Base-by-base conservation (phyloP, 2,329 filamentous ascomycete genomes). In the Nemania diffusa region DNA sequence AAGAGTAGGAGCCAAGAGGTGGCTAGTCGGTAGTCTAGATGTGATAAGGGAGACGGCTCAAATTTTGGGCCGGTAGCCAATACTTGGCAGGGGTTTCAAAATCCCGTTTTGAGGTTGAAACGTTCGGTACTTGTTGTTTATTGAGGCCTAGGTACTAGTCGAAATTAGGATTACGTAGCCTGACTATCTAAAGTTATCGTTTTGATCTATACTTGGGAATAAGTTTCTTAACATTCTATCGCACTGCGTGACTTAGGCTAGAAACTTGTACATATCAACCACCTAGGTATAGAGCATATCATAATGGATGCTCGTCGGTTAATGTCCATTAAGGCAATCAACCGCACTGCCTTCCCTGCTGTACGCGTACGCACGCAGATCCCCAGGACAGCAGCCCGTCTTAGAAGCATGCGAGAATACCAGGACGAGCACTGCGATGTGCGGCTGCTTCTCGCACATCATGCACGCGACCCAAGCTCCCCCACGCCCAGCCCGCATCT, bases 31-130 rank as follows among this genome's bases (percentile, higher is more conserved):
- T 37, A 48, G n/a, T 37, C 22, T 48, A 27, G 5, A 46, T 46
- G 44, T 24, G 37, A 15, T 40, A 40, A 40, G 37, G 37, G 37
- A 15, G 37, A 17, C 29, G 29, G 50, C n/a, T 24, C 32, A 34
- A 51, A 22, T 22, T 48, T 32, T 50, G 20, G 60, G 46, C 34
- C 56, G 60, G 56, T 20, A 58, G 50, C 32, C 48, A 42, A 46
- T 27, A 37, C 65, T 67, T 56, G 59, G 64, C 64, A 67, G 37
- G 55, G 53, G 64, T 11, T 20, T 58, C 11, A 20, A 46, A 11
- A n/a, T 20, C 37, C 37, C 5, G 2, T 40, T 4, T 40, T 11
- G 8, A 40, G 37, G 37, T 40, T 40, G 37, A 40, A 40, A 40
- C 37, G 17, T 40, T 13, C 37, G 37, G 37, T 40, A 40, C 5